Evolutionary conservation across 306 rosid species (phyloP), one percentile per base, ranked within the genome.

Genomic region (Begonia loranthoides): DNA sequence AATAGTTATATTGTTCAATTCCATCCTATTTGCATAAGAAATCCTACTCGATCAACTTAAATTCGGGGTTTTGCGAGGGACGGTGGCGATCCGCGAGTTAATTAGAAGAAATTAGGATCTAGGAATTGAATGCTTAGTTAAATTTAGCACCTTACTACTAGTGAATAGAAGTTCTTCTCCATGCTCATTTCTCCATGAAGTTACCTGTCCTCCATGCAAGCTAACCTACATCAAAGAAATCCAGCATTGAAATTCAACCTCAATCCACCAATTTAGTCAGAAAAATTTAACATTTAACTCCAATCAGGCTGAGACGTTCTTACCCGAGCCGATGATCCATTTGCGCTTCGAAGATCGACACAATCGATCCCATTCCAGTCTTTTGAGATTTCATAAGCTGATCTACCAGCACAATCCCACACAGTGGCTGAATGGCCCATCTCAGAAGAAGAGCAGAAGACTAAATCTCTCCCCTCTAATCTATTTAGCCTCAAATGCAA

Each of bases 141-240:
- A 3, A 13, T 14, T 10, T n/a, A 49, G 21, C 15, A 82, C 97
- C 95, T 89, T 89, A 66, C 84, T 77, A 68, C 95, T 89, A 17
- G 95, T 79, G 79, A 89, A 89, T 9, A 85, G 75, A 66, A 82
- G 95, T 60, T 89, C 97, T 79, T 89, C 87, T 8, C 97, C 97
- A 17, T 63, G 76, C 60, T 79, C 87, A 54, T 77, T 82, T 65
- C 76, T 70, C 97, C 97, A 89, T 6, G 97, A 89, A 59, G 83
- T 73, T 66, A 89, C 81, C 63, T 89, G 97, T 49, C 87, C 97
- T 63, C 97, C 95, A 59, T 75, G 70, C 72, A 89, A 77, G 75
- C 95, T 82, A 61, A 89, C 82, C 95, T 89, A 69, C 40, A 66
- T 69, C 43, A 76, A 52, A 61, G 59, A 64, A 49, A 49, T 43